Evolutionary conservation across 192 early-diverging fungal genomes (phyloP), one percentile per base, ranked within the genome.

Genomic region (Coemansia sp.): DNA sequence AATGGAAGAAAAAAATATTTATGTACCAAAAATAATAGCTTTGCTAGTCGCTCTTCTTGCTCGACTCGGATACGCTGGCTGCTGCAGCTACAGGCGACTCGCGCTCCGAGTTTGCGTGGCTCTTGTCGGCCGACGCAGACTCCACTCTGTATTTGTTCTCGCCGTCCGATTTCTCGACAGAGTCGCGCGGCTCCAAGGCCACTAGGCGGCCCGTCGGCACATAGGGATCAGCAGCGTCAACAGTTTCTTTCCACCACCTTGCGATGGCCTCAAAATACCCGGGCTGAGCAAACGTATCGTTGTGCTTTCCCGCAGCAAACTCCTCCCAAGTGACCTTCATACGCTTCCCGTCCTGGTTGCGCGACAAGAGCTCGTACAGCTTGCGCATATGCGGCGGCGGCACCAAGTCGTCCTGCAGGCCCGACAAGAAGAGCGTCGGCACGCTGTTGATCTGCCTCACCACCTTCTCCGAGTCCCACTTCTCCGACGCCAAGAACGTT

Each of bases 291-390:
- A 89, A 90, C 5, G 95, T 95, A 46, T 96, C 94, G 67, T 96
- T 96, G 77, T 98, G 96, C 42, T 85, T 92, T 18, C 96, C 96
- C n/a, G 88, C 65, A 10, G 71, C 67, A 77, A 97, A 96, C 70
- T 84, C 83, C 35, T 85, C 83, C 87, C 88, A 82, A 10, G 62
- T 59, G 6, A 72, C 55, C 40, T 37, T 60, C 65, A 63, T 69
- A 18, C 46, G 61, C 60, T 59, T 63, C 13, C 61, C 50, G 33
- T 63, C 63, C 34, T 70, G 65, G 45, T 73, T 68, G 9, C 69
- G 84, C 43, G 85, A 72, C 36, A 85, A 83, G 28, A 87, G 65
- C 50, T 90, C 88, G 35, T 86, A 88, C 11, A 99, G 85, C 46
- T 80, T 71, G 18, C 74, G 58, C 96, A 99, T 99, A 67, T 99